Percentiles rank a stretch among this genome's conserved stretches.
These are phyloP conservation scores for Alternaria arbusti DNA, from an alignment of 2,329 filamentous ascomycete genomes.

Conservation along the genomic window DNA sequence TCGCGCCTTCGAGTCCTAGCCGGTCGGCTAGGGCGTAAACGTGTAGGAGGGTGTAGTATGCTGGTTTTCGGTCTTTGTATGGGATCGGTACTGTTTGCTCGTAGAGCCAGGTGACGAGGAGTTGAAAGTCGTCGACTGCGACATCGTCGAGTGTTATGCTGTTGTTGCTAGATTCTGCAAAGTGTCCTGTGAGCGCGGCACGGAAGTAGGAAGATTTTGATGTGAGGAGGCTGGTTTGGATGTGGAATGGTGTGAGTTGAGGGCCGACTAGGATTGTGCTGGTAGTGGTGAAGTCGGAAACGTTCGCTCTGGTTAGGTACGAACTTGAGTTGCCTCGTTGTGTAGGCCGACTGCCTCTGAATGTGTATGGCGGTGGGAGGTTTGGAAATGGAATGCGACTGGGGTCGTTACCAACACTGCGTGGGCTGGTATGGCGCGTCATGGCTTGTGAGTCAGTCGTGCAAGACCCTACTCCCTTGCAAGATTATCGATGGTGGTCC, in stretches of 20 bases:
- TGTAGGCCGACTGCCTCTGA: slow-evolving; percentile 12
- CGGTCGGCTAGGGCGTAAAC: slow-evolving; percentile 56
- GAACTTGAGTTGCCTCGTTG: neutral
- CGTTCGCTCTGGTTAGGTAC: slow-evolving; percentile 41
- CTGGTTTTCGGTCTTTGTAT: slow-evolving; percentile 55
- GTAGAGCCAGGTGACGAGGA: slow-evolving; percentile 61
- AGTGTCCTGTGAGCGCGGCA: slow-evolving; percentile 56
- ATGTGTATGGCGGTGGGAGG: slow-evolving; percentile 42
- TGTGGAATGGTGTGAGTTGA: slow-evolving; percentile 49
- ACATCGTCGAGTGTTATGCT: slow-evolving; percentile 54
- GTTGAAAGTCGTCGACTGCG: slow-evolving; percentile 55
- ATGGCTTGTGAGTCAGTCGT: neutral
- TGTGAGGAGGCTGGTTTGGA: slow-evolving; percentile 58
- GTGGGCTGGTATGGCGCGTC: slow-evolving; percentile 17
- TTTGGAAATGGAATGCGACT: slow-evolving; percentile 31
- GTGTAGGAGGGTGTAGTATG: slow-evolving; percentile 59
- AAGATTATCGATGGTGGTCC: neutral
- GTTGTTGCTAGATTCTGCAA: slow-evolving; percentile 54
- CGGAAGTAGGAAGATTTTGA: slow-evolving; percentile 58
- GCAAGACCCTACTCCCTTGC: neutral
- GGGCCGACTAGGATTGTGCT: slow-evolving; percentile 49
- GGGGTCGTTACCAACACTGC: slow-evolving; percentile 18
- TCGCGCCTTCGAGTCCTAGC: slow-evolving; percentile 54
- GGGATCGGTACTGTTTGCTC: slow-evolving; percentile 50
- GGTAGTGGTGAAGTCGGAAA: slow-evolving; percentile 50